Evolutionary conservation across 768 basidiomycete species (phyloP), one percentile per base, ranked within the genome.

Genomic region (Lentinula raphanica): DNA sequence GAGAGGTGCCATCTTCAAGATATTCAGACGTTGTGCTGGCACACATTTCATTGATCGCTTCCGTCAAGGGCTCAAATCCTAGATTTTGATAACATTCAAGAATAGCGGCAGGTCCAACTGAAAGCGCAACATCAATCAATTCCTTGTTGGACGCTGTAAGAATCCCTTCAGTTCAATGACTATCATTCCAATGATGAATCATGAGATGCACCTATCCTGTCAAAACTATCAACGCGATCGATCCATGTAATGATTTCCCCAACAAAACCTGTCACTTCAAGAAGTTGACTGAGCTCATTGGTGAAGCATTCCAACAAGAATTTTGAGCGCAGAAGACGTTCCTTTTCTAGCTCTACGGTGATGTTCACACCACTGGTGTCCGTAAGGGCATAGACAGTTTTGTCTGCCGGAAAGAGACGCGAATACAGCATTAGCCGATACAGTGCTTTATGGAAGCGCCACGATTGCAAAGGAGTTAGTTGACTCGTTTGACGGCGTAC

Each of bases 341-440:
- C 56, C 9, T 31, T 32, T 42, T 29, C 28, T 23, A 56, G n/a
- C 27, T 32, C n/a, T 12, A 27, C 9, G 12, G 8, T 25, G 5
- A 28, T 9, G 44, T 15, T 31, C 5, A 32, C 42, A 27, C 13
- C 13, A 21, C n/a, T 19, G n/a, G 23, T 36, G 13, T 17, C n/a
- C 4, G 19, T 51, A 13, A 55, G 17, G 23, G 15, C 27, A 28
- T 55, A 55, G 27, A 39, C 54, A 12, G 4, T 17, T 13, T 40
- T 28, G 39, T 55, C 42, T 3, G 15, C 27, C 44, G 56, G 44
- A 35, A 56, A 56, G 44, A 56, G 39, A 35, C 56, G 56, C 3
- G 56, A 31, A 23, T 56, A 56, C 27, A 56, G n/a, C 56, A 56
- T 56, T 3, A 56, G 39, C 35, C 56, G 56, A 48, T 56, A 48